Evolutionary conservation across 78 protist genomes (phyloP).

Genomic region (Blattamonas nauphoetae): DNA sequence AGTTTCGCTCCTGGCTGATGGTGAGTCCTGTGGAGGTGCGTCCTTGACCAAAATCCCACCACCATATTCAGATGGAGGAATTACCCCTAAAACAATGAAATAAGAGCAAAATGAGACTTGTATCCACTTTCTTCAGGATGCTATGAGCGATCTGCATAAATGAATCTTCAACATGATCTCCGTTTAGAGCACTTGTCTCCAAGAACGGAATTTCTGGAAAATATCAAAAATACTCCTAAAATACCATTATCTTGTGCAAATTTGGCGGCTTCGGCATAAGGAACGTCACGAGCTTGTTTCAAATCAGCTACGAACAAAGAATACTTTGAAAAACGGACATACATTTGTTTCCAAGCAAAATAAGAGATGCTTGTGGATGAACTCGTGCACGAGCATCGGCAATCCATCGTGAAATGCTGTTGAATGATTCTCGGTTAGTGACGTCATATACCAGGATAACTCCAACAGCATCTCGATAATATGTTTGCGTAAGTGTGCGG

Average conservation of each 20-base stretch:
- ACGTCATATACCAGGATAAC: slow-evolving; percentile 57
- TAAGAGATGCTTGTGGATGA: not conserved
- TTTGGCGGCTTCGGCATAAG: not conserved
- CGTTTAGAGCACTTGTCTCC: not conserved
- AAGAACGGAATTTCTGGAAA: not conserved
- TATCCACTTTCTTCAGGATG: not conserved
- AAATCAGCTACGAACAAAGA: not conserved
- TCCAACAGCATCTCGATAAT: slow-evolving; percentile 70
- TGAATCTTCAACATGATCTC: not conserved
- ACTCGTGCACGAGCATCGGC: not conserved
- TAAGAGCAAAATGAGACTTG: too few species aligned
- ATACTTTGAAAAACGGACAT: not conserved
- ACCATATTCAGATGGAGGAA: too few species aligned
- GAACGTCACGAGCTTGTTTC: not conserved
- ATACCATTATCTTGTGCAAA: not conserved
- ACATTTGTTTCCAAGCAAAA: not conserved
- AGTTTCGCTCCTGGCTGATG: too few species aligned
- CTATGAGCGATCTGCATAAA: not conserved
- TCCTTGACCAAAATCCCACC: too few species aligned
- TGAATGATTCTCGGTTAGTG: slow-evolving; percentile 20
- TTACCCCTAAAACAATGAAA: too few species aligned
- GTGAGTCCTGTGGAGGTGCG: too few species aligned
- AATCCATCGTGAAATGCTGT: slow-evolving; percentile 30
- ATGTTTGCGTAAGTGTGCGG: slow-evolving; percentile 49
- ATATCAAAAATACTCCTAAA: not conserved